Conservation (phyloP, 768 basidiomycete species). For the Lactifluus piperatus region DNA sequence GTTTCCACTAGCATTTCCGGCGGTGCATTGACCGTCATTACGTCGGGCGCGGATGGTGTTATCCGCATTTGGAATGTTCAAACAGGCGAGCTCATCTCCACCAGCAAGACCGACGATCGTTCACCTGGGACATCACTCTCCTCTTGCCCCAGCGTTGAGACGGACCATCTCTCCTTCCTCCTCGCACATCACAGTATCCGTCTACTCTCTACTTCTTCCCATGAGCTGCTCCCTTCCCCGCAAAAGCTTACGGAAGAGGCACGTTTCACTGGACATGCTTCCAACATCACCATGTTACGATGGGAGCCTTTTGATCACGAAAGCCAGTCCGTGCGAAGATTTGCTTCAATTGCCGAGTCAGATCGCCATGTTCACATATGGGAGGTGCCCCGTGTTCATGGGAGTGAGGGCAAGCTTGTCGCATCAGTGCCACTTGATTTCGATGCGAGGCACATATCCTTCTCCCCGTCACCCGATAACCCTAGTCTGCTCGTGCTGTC, state of each 20-base stretch:
- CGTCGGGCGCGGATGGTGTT: constrained; percentile 48
- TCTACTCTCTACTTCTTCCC: constrained; percentile 34
- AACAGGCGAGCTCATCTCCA: constrained; percentile 39
- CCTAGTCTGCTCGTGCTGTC: constrained; percentile 45
- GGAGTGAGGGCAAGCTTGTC: constrained; percentile 41
- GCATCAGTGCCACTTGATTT: constrained; percentile 59
- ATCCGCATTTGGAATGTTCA: constrained; percentile 51
- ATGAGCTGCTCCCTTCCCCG: constrained; percentile 26
- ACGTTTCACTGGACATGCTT: constrained; percentile 59
- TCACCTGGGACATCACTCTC: constrained; percentile 49
- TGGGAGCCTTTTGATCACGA: constrained; percentile 39
- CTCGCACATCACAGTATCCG: constrained; percentile 54
- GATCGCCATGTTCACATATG: constrained; percentile 59
- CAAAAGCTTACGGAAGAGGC: constrained; percentile 39
- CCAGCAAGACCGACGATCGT: constrained; percentile 49
- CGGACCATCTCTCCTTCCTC: constrained; percentile 36
- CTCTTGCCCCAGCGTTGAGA: constrained; percentile 30
- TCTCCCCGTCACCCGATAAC: constrained; percentile 25
- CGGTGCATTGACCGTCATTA: constrained; percentile 37
- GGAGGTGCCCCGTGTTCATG: constrained; percentile 38
- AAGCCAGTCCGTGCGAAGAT: constrained; percentile 33
- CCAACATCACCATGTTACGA: constrained; percentile 40
- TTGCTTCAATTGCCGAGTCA: constrained; percentile 51
- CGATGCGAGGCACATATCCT: constrained; percentile 40
- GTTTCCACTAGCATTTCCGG: constrained; percentile 25